Conservation (phyloP, 2,329 filamentous ascomycete genomes). For the Monosporascus sp. region DNA sequence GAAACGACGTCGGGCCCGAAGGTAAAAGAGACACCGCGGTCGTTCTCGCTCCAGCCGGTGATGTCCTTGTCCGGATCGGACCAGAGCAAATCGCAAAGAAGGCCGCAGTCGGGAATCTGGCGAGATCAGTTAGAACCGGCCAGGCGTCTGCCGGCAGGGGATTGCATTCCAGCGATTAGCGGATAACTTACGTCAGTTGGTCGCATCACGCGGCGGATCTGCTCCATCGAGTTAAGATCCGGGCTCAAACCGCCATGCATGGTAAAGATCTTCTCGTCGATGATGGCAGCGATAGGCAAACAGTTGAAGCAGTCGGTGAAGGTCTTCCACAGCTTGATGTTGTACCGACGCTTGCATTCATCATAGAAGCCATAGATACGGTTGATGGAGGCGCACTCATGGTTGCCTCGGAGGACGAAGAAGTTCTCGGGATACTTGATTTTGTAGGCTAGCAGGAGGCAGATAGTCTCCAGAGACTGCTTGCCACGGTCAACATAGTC, state of each 20-base stretch:
- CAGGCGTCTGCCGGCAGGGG: slow-evolving; percentile 21
- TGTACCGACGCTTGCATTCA: slow-evolving; percentile 98
- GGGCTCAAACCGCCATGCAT: slow-evolving; percentile 98
- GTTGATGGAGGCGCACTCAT: slow-evolving; percentile 98
- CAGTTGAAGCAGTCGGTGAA: slow-evolving; percentile 99
- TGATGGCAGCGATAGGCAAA: slow-evolving; percentile 95
- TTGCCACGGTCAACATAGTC: slow-evolving; percentile 99
- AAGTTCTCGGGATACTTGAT: slow-evolving; percentile 99
- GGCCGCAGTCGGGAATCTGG: slow-evolving; percentile 94
- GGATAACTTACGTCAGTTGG: slow-evolving; percentile 85
- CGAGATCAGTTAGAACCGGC: slow-evolving; percentile 20
- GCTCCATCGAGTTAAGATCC: slow-evolving; percentile 98
- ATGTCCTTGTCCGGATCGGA: slow-evolving; percentile 99
- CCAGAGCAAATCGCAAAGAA: slow-evolving; percentile 96
- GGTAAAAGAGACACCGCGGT: slow-evolving; percentile 96
- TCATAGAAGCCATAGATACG: slow-evolving; percentile 99
- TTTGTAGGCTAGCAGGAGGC: slow-evolving; percentile 94
- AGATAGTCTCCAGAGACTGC: slow-evolving; percentile 98
- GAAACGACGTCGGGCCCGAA: slow-evolving; percentile 97
- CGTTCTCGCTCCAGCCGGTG: slow-evolving; percentile 98
- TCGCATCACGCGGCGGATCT: slow-evolving; percentile 97
- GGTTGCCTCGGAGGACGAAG: slow-evolving; percentile 96
- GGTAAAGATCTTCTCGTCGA: slow-evolving; percentile 99
- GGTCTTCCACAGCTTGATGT: slow-evolving; percentile 99
- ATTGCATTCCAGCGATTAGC: slow-evolving; percentile 4